A percentile compares a stretch with the other conserved stretches of the same genome.
These are phyloP conservation scores for Haplosporangium sp. DNA, from an alignment of 371 early-diverging fungal species.

Conservation along the genomic window DNA sequence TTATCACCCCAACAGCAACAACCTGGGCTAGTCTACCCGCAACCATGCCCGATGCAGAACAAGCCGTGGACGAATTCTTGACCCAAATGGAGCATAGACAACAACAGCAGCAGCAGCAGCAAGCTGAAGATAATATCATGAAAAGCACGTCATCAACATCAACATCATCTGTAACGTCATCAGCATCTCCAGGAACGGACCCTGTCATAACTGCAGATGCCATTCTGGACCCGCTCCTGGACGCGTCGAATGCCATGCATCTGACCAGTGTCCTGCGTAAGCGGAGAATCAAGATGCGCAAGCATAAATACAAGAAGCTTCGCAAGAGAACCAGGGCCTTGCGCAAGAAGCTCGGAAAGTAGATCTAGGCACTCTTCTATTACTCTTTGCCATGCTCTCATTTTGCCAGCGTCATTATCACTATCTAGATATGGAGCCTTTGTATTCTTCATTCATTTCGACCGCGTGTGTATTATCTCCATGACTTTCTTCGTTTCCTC, in stretches of 20 bases:
- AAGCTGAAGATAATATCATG: not conserved
- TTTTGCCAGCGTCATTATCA: too few relatives aligned
- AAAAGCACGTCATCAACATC: conserved; percentile 1
- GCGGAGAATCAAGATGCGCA: conserved; percentile 87
- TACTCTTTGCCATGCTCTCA: too few relatives aligned
- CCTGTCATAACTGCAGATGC: not conserved
- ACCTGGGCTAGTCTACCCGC: not conserved
- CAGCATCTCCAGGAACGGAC: not conserved
- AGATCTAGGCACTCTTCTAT: conserved; percentile 23
- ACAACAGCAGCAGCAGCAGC: not conserved
- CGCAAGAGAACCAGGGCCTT: conserved; percentile 83
- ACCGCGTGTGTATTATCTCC: too few relatives aligned
- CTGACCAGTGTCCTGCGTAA: conserved; percentile 76
- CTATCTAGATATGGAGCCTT: too few relatives aligned
- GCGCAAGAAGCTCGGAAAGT: conserved; percentile 84
- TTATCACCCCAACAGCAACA: conserved; percentile 2
- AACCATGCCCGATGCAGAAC: conserved; percentile 14
- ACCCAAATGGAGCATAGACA: conserved; percentile 18
- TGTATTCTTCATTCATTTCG: too few relatives aligned
- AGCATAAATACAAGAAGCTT: conserved; percentile 88
- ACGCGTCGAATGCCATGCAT: conserved; percentile 33
- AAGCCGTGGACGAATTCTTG: conserved; percentile 39
- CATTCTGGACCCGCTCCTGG: conserved; percentile 27
- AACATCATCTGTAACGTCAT: conserved; percentile 1
- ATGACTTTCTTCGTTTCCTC: too few relatives aligned